Conservation (phyloP, 164 flowering plant species). For the Paratinospora sagittata region DNA sequence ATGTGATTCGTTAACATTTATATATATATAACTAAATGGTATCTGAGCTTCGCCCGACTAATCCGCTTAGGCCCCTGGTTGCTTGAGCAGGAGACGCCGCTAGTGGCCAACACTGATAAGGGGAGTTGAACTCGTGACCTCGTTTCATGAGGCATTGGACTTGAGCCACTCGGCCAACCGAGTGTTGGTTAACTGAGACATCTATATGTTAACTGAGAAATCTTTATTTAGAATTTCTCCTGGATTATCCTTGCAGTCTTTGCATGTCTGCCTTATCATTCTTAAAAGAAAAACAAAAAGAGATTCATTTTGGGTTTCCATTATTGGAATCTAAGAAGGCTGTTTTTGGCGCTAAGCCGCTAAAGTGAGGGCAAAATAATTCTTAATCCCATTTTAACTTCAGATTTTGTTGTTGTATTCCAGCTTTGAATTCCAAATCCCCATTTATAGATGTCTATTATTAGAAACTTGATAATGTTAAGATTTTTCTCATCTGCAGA, state of each 20-base stretch:
- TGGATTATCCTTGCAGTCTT: background rate
- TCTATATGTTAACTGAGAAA: no score
- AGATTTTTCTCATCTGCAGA: constrained; percentile 33
- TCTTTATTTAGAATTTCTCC: no score
- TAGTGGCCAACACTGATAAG: no score
- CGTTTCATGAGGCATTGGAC: no score
- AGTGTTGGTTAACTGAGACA: no score
- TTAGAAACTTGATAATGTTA: background rate
- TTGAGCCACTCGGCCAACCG: no score
- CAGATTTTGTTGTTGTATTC: background rate
- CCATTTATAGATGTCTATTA: background rate
- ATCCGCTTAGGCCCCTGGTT: no score
- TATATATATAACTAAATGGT: no score
- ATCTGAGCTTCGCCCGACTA: no score
- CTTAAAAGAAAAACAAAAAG: background rate
- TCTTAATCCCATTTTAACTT: background rate
- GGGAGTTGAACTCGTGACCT: no score
- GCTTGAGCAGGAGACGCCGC: no score
- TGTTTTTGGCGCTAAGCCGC: background rate
- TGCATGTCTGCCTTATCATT: background rate
- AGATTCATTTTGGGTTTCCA: background rate
- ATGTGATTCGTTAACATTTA: no score
- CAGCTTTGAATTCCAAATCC: background rate
- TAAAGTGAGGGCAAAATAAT: background rate
- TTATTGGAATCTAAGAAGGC: background rate